phyloP scores from a whole-genome alignment of 768 basidiomycete species.

The Lanmaoa rubissima region DNA sequence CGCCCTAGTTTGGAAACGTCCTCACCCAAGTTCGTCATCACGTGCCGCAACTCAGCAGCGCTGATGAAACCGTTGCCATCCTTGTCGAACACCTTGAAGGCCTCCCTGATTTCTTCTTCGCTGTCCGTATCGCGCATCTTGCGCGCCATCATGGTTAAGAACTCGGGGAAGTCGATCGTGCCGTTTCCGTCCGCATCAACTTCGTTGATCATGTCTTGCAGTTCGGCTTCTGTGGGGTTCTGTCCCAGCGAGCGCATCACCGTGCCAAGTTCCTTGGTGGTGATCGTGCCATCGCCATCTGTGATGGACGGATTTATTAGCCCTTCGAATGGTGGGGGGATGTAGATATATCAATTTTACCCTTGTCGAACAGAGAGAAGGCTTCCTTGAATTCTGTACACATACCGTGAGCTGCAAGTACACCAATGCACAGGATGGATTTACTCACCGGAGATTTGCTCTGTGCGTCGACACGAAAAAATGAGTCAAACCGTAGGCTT shows the following conservation, averaged over 20 bases:
- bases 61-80: conserved; percentile 91
- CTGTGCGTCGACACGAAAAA: conserved; percentile 39
- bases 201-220: conserved; percentile 96
- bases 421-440: neutral
- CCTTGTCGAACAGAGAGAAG: conserved; percentile 96
- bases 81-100: conserved; percentile 97
- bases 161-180: conserved; percentile 84
- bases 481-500: neutral
- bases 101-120: conserved; percentile 94
- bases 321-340: no score
- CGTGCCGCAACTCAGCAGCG: conserved; percentile 80
- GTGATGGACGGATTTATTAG: neutral
- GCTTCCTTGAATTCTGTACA: conserved; percentile 96
- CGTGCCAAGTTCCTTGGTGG: conserved; percentile 85
- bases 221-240: conserved; percentile 89
- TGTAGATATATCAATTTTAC: conserved; percentile 36
- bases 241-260: conserved; percentile 93
- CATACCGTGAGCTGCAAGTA: conserved; percentile 2
- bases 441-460: conserved; percentile 83
- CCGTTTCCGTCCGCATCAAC: conserved; percentile 88
- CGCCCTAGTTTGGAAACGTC: neutral
- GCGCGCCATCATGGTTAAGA: conserved; percentile 80
- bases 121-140: conserved; percentile 91
- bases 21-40: conserved; percentile 88
- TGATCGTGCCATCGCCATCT: conserved; percentile 95